Base-by-base conservation (phyloP, 208 protist genomes). In the Crithidia expoeki region DNA sequence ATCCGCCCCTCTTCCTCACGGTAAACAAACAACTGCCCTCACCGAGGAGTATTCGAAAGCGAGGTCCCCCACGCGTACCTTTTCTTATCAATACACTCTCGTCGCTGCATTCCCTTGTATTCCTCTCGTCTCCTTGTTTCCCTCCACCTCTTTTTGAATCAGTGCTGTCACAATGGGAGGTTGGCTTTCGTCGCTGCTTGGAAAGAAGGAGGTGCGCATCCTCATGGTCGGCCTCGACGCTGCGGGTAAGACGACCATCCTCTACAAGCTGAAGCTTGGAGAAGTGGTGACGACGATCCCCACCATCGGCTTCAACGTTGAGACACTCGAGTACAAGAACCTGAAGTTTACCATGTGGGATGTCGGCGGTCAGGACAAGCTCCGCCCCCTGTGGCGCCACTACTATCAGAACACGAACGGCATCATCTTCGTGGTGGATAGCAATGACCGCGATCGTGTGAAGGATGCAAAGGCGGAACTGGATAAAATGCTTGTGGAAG, bases 211-310 rank as follows among this genome's bases (percentile, higher is more conserved):
- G 72, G 90, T 97, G 56, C 92, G 96, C 46, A 98, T 99, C 66
- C 82, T 99, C n/a, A 98, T 99, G 94, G 87, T 99, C 19, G 98
- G 98, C 21, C 90, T 99, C 23, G 98, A 99, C 87, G 98, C 90
- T 53, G 97, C 97, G 21, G 98, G 98, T 65, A 99, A 99, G 85
- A 99, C 98, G 21, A 98, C 96, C 27, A 98, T 99, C 56, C 85
- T 99, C 16, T 99, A 99, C 92, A 98, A 99, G 81, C 87, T 99
- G 46, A 99, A 99, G 84, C 90, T 99, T 7, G 97, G 95, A 44
- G 97, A 99, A 81, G 94, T 98, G 52, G 90, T 96, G 53, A 94
- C 86, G n/a, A 98, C 95, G n/a, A 98, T 99, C 57, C 98, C 98
- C 12, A 99, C 98, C 47, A 98, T 99, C 68, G 97, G 97, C 38